Percentiles rank a stretch among this genome's conserved stretches.
Evolutionary conservation across 1,139 yeast genomes (phyloP).

Genomic region (Scheffersomyces quercinus): DNA sequence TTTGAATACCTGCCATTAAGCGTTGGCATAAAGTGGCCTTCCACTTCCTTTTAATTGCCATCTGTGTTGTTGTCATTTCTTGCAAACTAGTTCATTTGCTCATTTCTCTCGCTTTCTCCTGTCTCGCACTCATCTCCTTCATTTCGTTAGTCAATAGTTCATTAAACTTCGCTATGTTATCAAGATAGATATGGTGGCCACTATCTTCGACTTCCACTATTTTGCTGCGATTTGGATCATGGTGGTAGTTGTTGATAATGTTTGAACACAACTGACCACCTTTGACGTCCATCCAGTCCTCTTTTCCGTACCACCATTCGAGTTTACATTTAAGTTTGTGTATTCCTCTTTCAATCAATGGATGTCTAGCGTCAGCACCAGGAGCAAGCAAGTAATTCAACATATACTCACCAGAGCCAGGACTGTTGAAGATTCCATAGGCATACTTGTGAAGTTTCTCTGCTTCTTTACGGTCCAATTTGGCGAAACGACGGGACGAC

Average conservation of each 20-base stretch:
- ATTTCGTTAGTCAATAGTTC: constrained; percentile 47
- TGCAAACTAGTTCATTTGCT: no score
- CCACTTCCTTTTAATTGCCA: no score
- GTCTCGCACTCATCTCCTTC: constrained; percentile 14
- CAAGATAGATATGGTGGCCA: constrained; percentile 76
- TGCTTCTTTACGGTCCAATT: constrained; percentile 29
- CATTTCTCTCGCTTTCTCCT: background rate
- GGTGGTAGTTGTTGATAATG: constrained; percentile 28
- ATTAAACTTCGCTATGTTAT: constrained; percentile 55
- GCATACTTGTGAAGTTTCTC: constrained; percentile 64
- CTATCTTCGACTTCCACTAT: constrained; percentile 51
- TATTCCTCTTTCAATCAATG: constrained; percentile 53
- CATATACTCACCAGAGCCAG: constrained; percentile 78
- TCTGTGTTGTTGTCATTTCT: no score
- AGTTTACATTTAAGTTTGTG: constrained; percentile 52
- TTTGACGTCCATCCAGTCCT: constrained; percentile 73
- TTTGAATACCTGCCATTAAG: no score
- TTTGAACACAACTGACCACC: constrained; percentile 53
- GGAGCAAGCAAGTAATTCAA: constrained; percentile 67
- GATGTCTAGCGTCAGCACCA: constrained; percentile 72
- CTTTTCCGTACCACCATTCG: constrained; percentile 71
- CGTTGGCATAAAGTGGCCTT: no score
- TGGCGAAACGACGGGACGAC: constrained; percentile 67
- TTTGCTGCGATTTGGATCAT: constrained; percentile 31
- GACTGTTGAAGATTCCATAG: constrained; percentile 68